phyloP scores from a whole-genome alignment of 1,284 basidiomycete genomes.

The Meripilus lineatus region DNA sequence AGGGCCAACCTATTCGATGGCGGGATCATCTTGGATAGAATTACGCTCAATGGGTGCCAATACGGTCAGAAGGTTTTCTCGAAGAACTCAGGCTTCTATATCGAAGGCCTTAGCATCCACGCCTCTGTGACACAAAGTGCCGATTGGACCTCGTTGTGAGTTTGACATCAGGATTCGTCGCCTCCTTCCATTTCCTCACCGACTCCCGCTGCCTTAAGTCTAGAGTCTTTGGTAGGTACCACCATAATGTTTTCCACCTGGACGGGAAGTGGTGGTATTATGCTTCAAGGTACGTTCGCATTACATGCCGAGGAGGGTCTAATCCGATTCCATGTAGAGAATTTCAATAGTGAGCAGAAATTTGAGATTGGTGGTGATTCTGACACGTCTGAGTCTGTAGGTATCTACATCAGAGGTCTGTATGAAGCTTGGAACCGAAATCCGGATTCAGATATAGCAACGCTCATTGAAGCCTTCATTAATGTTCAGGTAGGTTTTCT shows the following conservation, averaged over 20 bases:
- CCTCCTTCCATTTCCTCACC: too few species aligned
- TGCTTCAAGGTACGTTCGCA: background rate
- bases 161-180: background rate
- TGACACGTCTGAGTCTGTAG: too few species aligned
- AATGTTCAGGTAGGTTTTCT: slow-evolving; percentile 6
- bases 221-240: background rate
- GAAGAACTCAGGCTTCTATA: background rate
- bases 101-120: slow-evolving; percentile 2
- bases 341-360: background rate
- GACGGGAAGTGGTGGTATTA: background rate
- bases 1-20: background rate
- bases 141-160: background rate
- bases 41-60: background rate
- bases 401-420: slow-evolving; percentile 4
- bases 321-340: background rate
- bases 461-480: slow-evolving; percentile 3
- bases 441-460: slow-evolving; percentile 1
- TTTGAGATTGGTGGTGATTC: too few species aligned
- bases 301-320: background rate
- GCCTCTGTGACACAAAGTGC: background rate
- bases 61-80: background rate
- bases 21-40: background rate
- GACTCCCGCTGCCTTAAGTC: too few species aligned
- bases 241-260: background rate
- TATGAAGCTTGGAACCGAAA: slow-evolving; percentile 9